Base-by-base conservation (phyloP, 2,329 filamentous ascomycete genomes). In the Aspergillus awamori region DNA sequence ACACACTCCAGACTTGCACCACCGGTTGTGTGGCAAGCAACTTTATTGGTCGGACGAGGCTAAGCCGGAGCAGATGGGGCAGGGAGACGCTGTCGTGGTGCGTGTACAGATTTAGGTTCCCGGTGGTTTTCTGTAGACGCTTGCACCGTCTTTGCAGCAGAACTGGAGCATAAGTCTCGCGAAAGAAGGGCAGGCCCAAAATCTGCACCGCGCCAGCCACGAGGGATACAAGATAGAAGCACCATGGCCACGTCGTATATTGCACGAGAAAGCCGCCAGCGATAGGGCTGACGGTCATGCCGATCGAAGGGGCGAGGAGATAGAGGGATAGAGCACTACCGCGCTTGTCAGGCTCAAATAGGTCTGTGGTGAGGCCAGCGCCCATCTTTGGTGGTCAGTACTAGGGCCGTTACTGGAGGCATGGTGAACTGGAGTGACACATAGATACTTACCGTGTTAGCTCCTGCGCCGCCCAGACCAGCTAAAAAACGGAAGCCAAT, bases 211-310 rank as follows among this genome's bases (percentile, higher is more conserved):
- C 61, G 1, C 81, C 88, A 59, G 86, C 86, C 28, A 79, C 79
- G 59, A 91, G 87, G 1, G 86, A 85, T 0, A 87, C 89, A 0
- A 85, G 80, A 75, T 84, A 90, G 77, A 92, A 92, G 8, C 86
- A 84, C 89, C 89, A 92, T 39, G 88, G 83, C 90, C 89, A 92
- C 1, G 83, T 86, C 7, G 82, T 85, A 79, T 84, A 62, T 67
- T 88, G 76, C 0, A 86, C 81, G 22, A 91, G 86, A 69, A 87
- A 90, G 0, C 86, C 87, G 8, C 87, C 88, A 0, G 83, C 82
- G 1, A 91, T 85, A 0, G 88, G 88, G 0, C 87, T 88, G 3
- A 89, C 76, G 0, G 86, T 86, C 2, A 87, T 87, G 0, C 88
- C 88, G 0, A 90, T 81, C 0, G 90, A 78, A 0, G 88, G 87